Evolutionary conservation across 345 rosid species (phyloP), one percentile per base, ranked within the genome.

Genomic region (Salix purpurea): DNA sequence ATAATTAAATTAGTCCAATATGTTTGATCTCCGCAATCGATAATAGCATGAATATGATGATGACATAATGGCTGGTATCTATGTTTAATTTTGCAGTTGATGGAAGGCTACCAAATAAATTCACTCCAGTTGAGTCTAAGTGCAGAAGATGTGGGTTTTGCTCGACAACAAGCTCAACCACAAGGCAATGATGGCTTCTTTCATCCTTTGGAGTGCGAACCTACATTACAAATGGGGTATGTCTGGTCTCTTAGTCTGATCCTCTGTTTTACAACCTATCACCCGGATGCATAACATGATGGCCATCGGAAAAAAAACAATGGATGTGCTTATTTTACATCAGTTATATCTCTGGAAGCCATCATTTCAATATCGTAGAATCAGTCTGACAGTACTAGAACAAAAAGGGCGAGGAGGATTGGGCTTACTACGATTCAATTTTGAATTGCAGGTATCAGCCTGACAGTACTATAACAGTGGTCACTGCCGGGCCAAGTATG

Each of bases 151-250:
- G 77, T 90, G 3, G 96, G 82, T 16, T 91, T 87, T 65, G 89
- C 83, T 28, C 80, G 90, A 50, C 92, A 89, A 70, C 84, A 75
- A 67, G 83, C 76, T 77, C 94, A 86, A 32, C 82, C 85, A 24
- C 89, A 89, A 28, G 78, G 80, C 11, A 90, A 90, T 46, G 91
- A 90, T 46, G 86, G 82, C 73, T 95, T 95, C 85, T 95, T 89
- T 36, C 98, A 95, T 75, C 93, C 92, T 21, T 75, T 93, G 86
- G 94, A 90, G 16, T 93, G 94, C 71, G 97, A 93, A 75, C 97
- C 99, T 36, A 91, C 96, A 28, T 81, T 93, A 77, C 98, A 95
- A 72, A 92, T 93, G 21, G 96, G 99, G 99, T 95, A 91, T 28
- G 79, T 9, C 39, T 73, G 5, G 28, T 8, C 14, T 58, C 64